phyloP scores from a whole-genome alignment of 805 yeast species.

The Lipomyces yamadae region DNA sequence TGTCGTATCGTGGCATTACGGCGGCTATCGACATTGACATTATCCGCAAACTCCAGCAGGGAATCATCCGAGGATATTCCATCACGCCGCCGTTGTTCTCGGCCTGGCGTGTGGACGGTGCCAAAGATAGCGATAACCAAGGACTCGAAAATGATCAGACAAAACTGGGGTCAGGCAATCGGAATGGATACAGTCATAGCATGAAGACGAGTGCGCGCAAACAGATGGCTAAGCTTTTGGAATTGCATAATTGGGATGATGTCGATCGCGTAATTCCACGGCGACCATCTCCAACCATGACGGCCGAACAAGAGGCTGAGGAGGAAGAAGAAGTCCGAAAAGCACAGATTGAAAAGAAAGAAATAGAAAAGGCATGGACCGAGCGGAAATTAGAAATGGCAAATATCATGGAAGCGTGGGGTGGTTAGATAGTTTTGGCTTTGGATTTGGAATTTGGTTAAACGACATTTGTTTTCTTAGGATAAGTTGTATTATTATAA shows the following conservation, averaged over 20 bases:
- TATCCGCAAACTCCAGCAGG: conserved; percentile 15
- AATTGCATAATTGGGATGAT: conserved; percentile 15
- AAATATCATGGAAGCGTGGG: conserved; percentile 11
- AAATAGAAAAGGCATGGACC: conserved; percentile 6
- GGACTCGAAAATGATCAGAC: neutral
- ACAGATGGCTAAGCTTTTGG: conserved; percentile 8
- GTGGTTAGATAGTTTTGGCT: neutral
- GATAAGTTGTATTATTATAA: neutral
- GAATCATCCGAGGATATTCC: conserved; percentile 20
- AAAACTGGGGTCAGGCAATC: conserved; percentile 8
- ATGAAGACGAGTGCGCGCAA: conserved; percentile 22
- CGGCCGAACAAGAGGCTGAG: conserved; percentile 9
- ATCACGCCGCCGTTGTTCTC: conserved; percentile 22
- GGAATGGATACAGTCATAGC: conserved; percentile 15
- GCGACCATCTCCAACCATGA: conserved; percentile 5
- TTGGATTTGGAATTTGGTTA: neutral
- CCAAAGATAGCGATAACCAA: conserved; percentile 24
- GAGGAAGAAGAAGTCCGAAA: neutral
- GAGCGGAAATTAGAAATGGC: conserved; percentile 6
- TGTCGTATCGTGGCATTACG: conserved; percentile 23
- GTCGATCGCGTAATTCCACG: neutral
- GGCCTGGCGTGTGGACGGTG: conserved; percentile 28
- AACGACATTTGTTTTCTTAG: neutral
- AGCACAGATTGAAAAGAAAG: conserved; percentile 3
- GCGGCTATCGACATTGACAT: conserved; percentile 27